Percentiles rank a stretch among this genome's conserved stretches.
Evolutionary conservation across 164 flowering plant genomes (phyloP).

Genomic region (Magnolia sinica): DNA sequence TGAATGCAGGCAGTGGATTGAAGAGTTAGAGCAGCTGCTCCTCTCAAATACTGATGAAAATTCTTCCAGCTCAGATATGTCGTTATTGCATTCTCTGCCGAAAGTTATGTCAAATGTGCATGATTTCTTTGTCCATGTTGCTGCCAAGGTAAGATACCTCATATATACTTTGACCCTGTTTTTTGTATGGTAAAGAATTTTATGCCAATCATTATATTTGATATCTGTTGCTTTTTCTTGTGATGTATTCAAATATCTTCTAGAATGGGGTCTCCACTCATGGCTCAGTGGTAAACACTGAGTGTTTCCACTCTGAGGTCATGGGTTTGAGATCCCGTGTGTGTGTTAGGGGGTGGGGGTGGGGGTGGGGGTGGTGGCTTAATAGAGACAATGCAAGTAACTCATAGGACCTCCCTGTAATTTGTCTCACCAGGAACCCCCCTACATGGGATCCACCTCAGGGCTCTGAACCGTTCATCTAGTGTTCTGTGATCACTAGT

Average conservation of each 20-base stretch:
- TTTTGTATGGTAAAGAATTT: background rate
- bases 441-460: too few relatives aligned
- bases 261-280: too few relatives aligned
- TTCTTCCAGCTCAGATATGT: slow-evolving; percentile 34
- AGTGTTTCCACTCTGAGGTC: too few relatives aligned
- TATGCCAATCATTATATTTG: background rate
- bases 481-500: too few relatives aligned
- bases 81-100: slow-evolving; percentile 82
- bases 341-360: too few relatives aligned
- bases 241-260: background rate
- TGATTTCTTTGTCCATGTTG: slow-evolving; percentile 92
- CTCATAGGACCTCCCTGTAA: too few relatives aligned
- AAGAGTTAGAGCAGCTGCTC: slow-evolving; percentile 90
- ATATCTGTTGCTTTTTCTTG: background rate
- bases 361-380: too few relatives aligned
- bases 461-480: too few relatives aligned
- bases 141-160: slow-evolving; percentile 70
- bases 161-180: background rate
- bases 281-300: too few relatives aligned
- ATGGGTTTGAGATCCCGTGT: too few relatives aligned
- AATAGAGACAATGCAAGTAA: too few relatives aligned
- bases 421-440: too few relatives aligned
- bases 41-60: slow-evolving; percentile 50
- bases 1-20: slow-evolving; percentile 90
- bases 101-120: slow-evolving; percentile 92